These are phyloP conservation scores for Agaricus blazei DNA, from an alignment of 768 basidiomycete genomes.

Conservation along the genomic window DNA sequence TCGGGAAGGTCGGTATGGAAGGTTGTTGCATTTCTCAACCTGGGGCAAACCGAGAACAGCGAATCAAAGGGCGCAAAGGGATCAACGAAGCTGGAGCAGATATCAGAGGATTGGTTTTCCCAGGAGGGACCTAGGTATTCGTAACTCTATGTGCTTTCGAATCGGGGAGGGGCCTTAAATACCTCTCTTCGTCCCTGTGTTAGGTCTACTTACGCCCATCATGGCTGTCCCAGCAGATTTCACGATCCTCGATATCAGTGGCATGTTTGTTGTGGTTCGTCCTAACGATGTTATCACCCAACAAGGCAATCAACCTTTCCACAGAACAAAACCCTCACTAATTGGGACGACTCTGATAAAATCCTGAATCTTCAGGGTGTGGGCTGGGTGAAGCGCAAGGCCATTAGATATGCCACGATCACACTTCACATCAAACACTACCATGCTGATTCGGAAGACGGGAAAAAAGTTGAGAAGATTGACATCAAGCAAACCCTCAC, in stretches of 20 bases:
- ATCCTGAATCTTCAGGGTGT: constrained; percentile 71
- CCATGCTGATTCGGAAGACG: constrained; percentile 34
- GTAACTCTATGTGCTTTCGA: constrained; percentile 11
- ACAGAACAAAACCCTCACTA: constrained; percentile 69
- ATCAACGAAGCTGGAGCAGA: not conserved
- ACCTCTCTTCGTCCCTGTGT: not conserved
- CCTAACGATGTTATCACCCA: not conserved
- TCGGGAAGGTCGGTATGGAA: constrained; percentile 79
- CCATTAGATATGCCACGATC: constrained; percentile 51
- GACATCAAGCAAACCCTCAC: constrained; percentile 62
- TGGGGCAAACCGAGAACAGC: constrained; percentile 8
- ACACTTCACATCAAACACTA: constrained; percentile 62
- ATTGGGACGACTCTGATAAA: constrained; percentile 40
- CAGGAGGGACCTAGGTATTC: not conserved
- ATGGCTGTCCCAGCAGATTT: constrained; percentile 68
- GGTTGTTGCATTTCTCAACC: constrained; percentile 58
- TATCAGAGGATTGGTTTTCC: not conserved
- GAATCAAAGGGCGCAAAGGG: too few species aligned
- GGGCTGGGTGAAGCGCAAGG: constrained; percentile 63
- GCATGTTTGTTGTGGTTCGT: constrained; percentile 58
- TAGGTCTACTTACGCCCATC: constrained; percentile 11
- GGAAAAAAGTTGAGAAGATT: constrained; percentile 49
- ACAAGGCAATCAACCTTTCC: not conserved
- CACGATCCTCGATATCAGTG: constrained; percentile 55
- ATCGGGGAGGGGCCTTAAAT: not conserved